These are phyloP conservation scores for Sparassis latifolia DNA, from an alignment of 1,284 basidiomycete genomes.

Conservation along the genomic window DNA sequence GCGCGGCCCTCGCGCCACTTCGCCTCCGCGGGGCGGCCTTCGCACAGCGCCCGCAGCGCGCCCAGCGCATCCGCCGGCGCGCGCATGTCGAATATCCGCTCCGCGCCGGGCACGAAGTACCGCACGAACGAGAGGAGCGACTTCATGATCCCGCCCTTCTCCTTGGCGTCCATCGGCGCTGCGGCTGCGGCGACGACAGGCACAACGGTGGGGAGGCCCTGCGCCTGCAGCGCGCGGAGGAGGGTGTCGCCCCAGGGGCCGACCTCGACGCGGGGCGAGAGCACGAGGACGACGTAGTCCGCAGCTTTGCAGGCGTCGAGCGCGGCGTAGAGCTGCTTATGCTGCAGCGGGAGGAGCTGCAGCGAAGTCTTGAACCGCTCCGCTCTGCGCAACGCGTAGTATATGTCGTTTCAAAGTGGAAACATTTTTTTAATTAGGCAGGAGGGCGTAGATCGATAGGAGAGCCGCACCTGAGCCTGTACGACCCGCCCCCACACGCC, in stretches of 20 bases:
- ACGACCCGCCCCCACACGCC: constrained; percentile 47
- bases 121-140: constrained; percentile 88
- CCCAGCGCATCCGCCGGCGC: constrained; percentile 62
- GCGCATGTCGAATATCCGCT: constrained; percentile 58
- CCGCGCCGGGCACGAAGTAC: constrained; percentile 90
- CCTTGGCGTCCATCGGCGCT: constrained; percentile 46
- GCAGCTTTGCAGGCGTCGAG: constrained; percentile 86
- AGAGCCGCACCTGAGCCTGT: constrained; percentile 55
- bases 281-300: constrained; percentile 85
- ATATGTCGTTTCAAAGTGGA: neutral
- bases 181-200: constrained; percentile 47
- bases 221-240: constrained; percentile 80
- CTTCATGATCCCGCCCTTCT: constrained; percentile 65
- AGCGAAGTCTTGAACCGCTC: constrained; percentile 86
- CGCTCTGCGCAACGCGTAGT: constrained; percentile 39
- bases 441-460: neutral
- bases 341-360: constrained; percentile 77
- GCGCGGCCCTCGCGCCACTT: constrained; percentile 80
- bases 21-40: constrained; percentile 71
- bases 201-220: constrained; percentile 75
- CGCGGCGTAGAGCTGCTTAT: constrained; percentile 68
- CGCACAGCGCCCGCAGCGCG: constrained; percentile 69
- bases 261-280: constrained; percentile 82
- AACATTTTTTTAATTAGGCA: neutral
- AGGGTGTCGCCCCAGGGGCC: constrained; percentile 85